Conservation (phyloP, 176 grass and related monocot species). For the Microstegium vimineum region DNA sequence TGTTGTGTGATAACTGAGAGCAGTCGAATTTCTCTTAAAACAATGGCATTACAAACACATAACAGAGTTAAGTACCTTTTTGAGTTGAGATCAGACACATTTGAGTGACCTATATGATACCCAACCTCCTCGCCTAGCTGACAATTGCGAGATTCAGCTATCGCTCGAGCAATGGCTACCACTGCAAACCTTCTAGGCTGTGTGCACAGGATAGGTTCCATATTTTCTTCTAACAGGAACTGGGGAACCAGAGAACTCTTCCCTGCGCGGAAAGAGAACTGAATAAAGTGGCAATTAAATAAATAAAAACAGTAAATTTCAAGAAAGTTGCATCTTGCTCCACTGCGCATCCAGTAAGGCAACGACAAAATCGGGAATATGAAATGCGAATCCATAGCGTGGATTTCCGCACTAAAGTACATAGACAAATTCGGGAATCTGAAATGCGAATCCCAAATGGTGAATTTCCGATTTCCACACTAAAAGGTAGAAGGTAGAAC, state of each 20-base stretch:
- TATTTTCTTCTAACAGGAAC: conserved; percentile 75
- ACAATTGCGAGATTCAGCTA: conserved; percentile 74
- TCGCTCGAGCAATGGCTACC: conserved; percentile 71
- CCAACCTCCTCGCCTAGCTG: conserved; percentile 75
- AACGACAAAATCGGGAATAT: background rate
- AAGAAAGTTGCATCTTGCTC: background rate
- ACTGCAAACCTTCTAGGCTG: conserved; percentile 95
- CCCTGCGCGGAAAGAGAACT: conserved; percentile 35
- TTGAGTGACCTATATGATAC: conserved; percentile 91
- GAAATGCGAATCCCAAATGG: background rate
- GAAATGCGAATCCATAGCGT: background rate
- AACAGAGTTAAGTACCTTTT: conserved; percentile 49
- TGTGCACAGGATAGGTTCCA: conserved; percentile 87
- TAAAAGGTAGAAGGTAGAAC: background rate
- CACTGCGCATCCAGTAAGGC: background rate
- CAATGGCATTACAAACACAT: background rate
- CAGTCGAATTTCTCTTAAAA: background rate
- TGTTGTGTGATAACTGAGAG: background rate
- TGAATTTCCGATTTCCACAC: background rate
- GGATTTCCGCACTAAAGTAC: background rate
- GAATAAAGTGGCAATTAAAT: conserved; percentile 2
- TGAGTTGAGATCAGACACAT: conserved; percentile 61
- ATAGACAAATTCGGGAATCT: background rate
- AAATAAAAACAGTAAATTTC: background rate
- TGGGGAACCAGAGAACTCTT: conserved; percentile 86